Base-by-base conservation (phyloP, 2,329 filamentous ascomycete species). In the Raffaelea arxii region DNA sequence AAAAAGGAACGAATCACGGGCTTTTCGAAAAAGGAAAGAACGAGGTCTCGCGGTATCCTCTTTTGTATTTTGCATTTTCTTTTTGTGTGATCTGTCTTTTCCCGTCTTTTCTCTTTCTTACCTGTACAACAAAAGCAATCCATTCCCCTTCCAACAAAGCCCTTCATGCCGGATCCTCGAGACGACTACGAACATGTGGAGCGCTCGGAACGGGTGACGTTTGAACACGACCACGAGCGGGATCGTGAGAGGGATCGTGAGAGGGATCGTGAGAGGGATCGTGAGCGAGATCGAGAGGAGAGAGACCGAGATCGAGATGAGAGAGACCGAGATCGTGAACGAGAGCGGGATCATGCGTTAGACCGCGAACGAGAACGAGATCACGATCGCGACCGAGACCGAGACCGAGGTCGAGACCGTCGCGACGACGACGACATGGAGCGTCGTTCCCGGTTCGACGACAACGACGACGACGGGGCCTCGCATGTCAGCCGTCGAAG, bases 161-260 rank as follows among this genome's bases (percentile, higher is more conserved):
- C n/a, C n/a, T n/a, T n/a, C n/a, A n/a, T n/a, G n/a, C n/a, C n/a
- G n/a, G n/a, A n/a, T n/a, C n/a, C n/a, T n/a, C n/a, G n/a, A n/a
- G 77, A 78, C 48, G 70, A 74, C 45, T 75, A 77, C 25, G 74
- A 75, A 49, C 18, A 27, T 6, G 27, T 48, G 9, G 41, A 49
- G 9, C 22, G 19, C 2, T n/a, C n/a, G n/a, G 18, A 25, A 3
- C n/a, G 42, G 23, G 24, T 32, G 7, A 21, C n/a, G 30, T 7
- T 37, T 6, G 37, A 21, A 9, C 14, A 23, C n/a, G 38, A 32
- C 6, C 14, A 18, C 25, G 41, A 43, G 25, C 41, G 25, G 11
- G 41, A 43, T 3, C 25, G 25, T 14, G 41, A 43, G 16, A 24
- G 24, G n/a, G 9, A 27, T 4, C 32, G 32, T 18, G 32, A 36